Evolutionary conservation across 257 asterid species (phyloP), one percentile per base, ranked within the genome.

Genomic region (Petrea volubilis): DNA sequence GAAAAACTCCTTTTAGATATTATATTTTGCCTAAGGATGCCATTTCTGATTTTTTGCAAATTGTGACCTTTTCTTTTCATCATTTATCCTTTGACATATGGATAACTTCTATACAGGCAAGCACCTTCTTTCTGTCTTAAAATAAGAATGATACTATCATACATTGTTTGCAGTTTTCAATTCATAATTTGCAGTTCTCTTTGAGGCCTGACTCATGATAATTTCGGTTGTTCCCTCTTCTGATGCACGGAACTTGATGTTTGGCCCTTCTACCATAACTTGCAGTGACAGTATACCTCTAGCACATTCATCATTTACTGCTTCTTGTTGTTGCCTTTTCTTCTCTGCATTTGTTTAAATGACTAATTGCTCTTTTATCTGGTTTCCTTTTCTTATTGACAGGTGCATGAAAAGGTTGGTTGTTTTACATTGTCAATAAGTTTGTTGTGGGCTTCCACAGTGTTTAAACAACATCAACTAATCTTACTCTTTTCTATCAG

Each of bases 21-120:
- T 49, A 18, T 62, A 7, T 38, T 18, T 38, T 17, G 0, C 21
- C 33, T 34, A 29, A 34, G 33, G 70, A 24, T 46, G 55, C 36
- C 34, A 17, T 11, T 58, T 64, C 44, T 46, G 41, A 46, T 51
- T 65, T 20, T 47, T 57, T 33, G 40, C 53, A 44, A 67, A 44
- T 50, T 38, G 36, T 56, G 73, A 34, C 20, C 50, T 79, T 69
- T n/a, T n/a, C 41, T 64, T 50, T 55, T 79, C 68, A 21, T 15
- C n/a, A 53, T 79, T 78, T 50, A 60, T 67, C 15, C 68, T 31
- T 73, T 62, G 68, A 64, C 91, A 88, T 96, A 91, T 91, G 97
- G 96, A 91, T 80, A 91, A 88, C 83, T 91, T 91, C 79, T 88
- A 91, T 59, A 91, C 97, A 51, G 96, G 96, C 80, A 78, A 81